phyloP scores from a whole-genome alignment of 164 flowering plant species.

The Chloranthus sessilifolius region DNA sequence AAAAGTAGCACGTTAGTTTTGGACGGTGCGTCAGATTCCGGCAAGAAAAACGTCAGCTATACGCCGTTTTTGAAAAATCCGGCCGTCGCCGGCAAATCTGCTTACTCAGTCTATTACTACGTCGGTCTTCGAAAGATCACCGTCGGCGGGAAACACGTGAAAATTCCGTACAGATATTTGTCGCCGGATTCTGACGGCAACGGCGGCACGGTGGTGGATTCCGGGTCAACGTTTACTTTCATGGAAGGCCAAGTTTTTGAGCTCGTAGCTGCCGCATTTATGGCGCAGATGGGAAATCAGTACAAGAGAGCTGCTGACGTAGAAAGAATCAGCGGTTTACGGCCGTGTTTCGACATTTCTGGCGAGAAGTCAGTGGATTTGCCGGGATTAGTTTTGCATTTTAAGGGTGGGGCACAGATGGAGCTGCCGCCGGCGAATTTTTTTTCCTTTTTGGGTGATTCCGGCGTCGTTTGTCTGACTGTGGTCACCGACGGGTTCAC shows the following conservation, averaged over 20 bases:
- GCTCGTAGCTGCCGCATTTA: constrained; percentile 43
- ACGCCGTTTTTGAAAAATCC: constrained; percentile 60
- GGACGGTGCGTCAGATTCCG: constrained; percentile 20
- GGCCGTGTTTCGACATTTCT: constrained; percentile 57
- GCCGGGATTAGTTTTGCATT: constrained; percentile 49
- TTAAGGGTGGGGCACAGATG: constrained; percentile 73
- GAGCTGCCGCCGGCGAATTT: constrained; percentile 55
- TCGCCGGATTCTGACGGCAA: constrained; percentile 44
- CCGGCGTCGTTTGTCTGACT: constrained; percentile 43
- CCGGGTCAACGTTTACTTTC: constrained; percentile 74
- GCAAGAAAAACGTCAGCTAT: constrained; percentile 31
- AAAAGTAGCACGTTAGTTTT: constrained; percentile 38
- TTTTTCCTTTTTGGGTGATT: constrained; percentile 27
- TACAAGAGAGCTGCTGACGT: constrained; percentile 30
- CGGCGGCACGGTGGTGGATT: constrained; percentile 75
- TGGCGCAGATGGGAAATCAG: constrained; percentile 28
- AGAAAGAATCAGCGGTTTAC: constrained; percentile 37
- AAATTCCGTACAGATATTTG: constrained; percentile 44
- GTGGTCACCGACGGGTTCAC: constrained; percentile 28
- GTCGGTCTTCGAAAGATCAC: constrained; percentile 39
- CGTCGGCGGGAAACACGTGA: constrained; percentile 50
- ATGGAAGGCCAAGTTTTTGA: constrained; percentile 50
- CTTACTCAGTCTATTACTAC: constrained; percentile 56
- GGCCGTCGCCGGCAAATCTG: constrained; percentile 7
- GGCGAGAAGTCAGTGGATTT: constrained; percentile 17